Evolutionary conservation across 495 filamentous ascomycete genomes (phyloP).

Genomic region (Neurospora sp.): DNA sequence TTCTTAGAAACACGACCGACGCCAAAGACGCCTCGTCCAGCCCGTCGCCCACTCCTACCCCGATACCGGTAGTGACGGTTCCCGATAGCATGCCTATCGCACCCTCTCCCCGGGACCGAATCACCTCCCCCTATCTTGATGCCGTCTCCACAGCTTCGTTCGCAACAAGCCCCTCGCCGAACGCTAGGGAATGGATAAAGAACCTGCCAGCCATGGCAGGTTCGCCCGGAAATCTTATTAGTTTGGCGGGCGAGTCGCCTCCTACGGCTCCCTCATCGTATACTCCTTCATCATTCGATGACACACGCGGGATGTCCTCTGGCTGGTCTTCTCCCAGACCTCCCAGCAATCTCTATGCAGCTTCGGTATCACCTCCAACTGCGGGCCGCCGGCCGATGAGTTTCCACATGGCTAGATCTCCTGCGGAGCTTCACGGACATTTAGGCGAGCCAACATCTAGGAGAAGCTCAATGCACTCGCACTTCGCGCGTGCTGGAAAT

Average conservation of each 20-base stretch:
- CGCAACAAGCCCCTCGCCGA: slow-evolving; percentile 37
- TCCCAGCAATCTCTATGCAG: slow-evolving; percentile 26
- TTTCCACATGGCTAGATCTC: slow-evolving; percentile 38
- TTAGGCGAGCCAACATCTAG: slow-evolving; percentile 28
- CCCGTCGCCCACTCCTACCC: slow-evolving; percentile 26
- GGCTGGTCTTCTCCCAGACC: slow-evolving; percentile 34
- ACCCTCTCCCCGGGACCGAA: slow-evolving; percentile 10
- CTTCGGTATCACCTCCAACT: slow-evolving; percentile 40
- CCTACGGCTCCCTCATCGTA: slow-evolving; percentile 45
- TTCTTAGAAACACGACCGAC: slow-evolving; percentile 17
- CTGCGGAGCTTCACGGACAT: slow-evolving; percentile 35
- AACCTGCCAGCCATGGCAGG: slow-evolving; percentile 37
- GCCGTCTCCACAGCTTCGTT: slow-evolving; percentile 35
- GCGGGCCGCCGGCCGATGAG: slow-evolving; percentile 37
- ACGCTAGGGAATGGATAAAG: slow-evolving; percentile 44
- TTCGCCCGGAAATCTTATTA: slow-evolving; percentile 47
- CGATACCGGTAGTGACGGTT: neutral
- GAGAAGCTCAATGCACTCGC: slow-evolving; percentile 53
- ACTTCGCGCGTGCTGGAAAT: slow-evolving; percentile 37
- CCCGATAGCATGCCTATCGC: neutral
- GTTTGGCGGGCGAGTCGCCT: slow-evolving; percentile 43
- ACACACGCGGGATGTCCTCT: slow-evolving; percentile 30
- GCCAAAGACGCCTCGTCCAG: slow-evolving; percentile 29
- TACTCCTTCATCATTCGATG: slow-evolving; percentile 44
- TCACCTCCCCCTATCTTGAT: slow-evolving; percentile 33